Conservation (phyloP, 441 rosid species). For the Gossypium gossypioides region DNA sequence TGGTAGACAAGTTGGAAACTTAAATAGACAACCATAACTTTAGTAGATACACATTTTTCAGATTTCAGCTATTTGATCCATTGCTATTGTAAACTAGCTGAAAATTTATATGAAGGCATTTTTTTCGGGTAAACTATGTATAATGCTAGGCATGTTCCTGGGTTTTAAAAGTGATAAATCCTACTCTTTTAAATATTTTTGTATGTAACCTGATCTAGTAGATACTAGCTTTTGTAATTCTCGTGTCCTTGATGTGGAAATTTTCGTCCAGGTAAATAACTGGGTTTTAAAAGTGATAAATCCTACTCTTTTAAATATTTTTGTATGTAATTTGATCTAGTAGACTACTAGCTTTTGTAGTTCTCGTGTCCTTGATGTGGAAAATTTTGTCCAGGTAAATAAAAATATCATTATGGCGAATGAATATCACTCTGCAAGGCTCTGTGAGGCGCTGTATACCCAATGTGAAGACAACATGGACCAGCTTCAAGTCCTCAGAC, state of each 20-base stretch:
- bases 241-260: conserved; percentile 13
- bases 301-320: not conserved
- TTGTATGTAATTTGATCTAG: conserved; percentile 5
- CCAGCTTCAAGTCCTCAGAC: conserved; percentile 89
- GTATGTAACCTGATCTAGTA: conserved; percentile 9
- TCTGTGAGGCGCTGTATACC: conserved; percentile 70
- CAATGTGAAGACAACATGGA: conserved; percentile 94
- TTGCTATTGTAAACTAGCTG: not conserved
- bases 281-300: not conserved
- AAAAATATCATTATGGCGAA: conserved; percentile 63
- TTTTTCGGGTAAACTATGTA: not conserved
- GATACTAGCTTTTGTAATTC: not conserved
- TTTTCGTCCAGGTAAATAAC: conserved; percentile 46
- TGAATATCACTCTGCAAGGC: conserved; percentile 73
- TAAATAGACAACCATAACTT: not conserved
- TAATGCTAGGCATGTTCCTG: not conserved
- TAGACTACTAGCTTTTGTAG: not conserved
- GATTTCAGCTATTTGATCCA: not conserved
- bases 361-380: conserved; percentile 6
- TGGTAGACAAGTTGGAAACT: not conserved
- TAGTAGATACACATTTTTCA: not conserved
- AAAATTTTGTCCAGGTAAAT: conserved; percentile 43
- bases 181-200: not conserved
- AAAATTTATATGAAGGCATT: not conserved
- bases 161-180: not conserved